phyloP scores from a whole-genome alignment of 73 alveolate species.

The Diophrys sp. region DNA sequence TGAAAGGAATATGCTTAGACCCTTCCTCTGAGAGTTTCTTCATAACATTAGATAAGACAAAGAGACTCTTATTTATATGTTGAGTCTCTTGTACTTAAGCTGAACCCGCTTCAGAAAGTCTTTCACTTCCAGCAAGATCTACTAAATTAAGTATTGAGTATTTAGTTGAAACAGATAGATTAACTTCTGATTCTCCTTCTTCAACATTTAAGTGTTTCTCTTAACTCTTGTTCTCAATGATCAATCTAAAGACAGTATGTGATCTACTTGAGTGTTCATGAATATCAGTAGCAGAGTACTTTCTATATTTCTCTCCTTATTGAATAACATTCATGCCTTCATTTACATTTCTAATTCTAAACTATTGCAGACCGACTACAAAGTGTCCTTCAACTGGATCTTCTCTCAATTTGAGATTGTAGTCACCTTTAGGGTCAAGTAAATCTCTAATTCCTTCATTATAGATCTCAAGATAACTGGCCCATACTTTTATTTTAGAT shows the following conservation, averaged over 20 bases:
- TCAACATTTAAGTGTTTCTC: neutral
- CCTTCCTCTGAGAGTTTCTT: conserved; percentile 85
- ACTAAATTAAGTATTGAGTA: conserved; percentile 76
- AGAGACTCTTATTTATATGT: conserved; percentile 77
- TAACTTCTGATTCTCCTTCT: neutral
- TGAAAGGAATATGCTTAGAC: conserved; percentile 83
- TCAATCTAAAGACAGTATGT: conserved; percentile 85
- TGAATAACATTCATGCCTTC: conserved; percentile 78
- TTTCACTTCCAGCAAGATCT: conserved; percentile 97
- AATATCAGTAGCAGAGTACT: conserved; percentile 84
- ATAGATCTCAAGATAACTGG: conserved; percentile 72
- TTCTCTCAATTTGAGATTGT: conserved; percentile 56
- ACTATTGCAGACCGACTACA: conserved; percentile 81
- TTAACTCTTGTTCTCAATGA: conserved; percentile 22
- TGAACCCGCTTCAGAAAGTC: conserved; percentile 84
- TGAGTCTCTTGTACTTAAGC: conserved; percentile 77
- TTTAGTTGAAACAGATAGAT: conserved; percentile 12
- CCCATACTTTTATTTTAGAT: conserved; percentile 43
- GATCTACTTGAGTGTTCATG: conserved; percentile 93
- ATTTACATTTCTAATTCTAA: conserved; percentile 69
- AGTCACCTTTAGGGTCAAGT: conserved; percentile 56
- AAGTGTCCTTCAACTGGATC: conserved; percentile 69
- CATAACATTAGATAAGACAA: conserved; percentile 81
- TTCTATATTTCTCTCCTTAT: conserved; percentile 89
- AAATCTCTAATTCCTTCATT: conserved; percentile 73